Evolutionary conservation across 371 early-diverging fungal species (phyloP).

Genomic region (Sporodiniella umbellata): DNA sequence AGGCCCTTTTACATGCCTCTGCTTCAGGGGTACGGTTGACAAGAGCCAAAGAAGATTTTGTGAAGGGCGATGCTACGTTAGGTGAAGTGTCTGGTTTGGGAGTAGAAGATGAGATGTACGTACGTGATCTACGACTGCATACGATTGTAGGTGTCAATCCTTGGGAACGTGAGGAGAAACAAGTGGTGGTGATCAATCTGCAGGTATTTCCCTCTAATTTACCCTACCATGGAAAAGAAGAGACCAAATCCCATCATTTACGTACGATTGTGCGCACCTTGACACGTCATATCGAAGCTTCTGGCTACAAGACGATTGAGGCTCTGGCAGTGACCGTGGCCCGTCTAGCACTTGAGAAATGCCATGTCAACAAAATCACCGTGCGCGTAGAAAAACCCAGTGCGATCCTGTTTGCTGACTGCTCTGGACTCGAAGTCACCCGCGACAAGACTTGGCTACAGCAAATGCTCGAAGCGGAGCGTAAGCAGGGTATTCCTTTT

Average conservation of each 20-base stretch:
- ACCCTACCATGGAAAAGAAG: slow-evolving; percentile 44
- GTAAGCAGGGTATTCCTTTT: slow-evolving; percentile 22
- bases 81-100: slow-evolving; percentile 47
- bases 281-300: slow-evolving; percentile 63
- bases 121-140: slow-evolving; percentile 74
- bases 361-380: slow-evolving; percentile 80
- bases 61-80: slow-evolving; percentile 21
- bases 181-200: slow-evolving; percentile 82
- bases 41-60: slow-evolving; percentile 56
- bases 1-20: slow-evolving; percentile 88
- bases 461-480: slow-evolving; percentile 29
- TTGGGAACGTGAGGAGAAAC: slow-evolving; percentile 95
- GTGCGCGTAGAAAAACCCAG: slow-evolving; percentile 91
- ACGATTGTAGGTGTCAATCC: slow-evolving; percentile 94
- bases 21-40: slow-evolving; percentile 86
- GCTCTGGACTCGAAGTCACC: slow-evolving; percentile 89
- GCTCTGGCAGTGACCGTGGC: slow-evolving; percentile 77
- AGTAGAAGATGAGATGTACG: slow-evolving; percentile 61
- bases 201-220: slow-evolving; percentile 63
- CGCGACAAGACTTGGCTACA: slow-evolving; percentile 62
- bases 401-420: slow-evolving; percentile 88
- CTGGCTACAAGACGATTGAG: slow-evolving; percentile 81
- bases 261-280: slow-evolving; percentile 83
- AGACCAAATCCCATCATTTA: slow-evolving; percentile 69
- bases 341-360: slow-evolving; percentile 69